Percentiles rank a stretch among this genome's conserved stretches.
Evolutionary conservation across 108 stramenopile species (phyloP).

Genomic region (Fistulifera solaris): DNA sequence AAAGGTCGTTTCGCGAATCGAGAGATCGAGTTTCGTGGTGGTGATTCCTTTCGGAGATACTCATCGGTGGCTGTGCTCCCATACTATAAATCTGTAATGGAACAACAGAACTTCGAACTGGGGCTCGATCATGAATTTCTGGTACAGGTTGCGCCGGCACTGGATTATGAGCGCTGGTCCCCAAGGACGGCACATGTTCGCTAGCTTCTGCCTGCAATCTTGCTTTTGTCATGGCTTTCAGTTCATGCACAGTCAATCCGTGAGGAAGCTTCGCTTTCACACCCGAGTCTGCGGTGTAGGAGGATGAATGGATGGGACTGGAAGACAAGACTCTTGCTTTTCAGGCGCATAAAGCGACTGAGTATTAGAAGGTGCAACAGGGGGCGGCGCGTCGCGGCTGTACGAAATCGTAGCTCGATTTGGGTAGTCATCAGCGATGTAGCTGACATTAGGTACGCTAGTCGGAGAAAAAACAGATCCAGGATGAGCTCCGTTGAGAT

Average conservation of each 20-base stretch:
- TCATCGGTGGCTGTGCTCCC: conserved; percentile 2
- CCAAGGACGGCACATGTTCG: conserved; percentile 1
- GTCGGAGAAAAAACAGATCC: background rate
- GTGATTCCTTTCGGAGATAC: conserved; percentile 5
- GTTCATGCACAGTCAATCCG: conserved; percentile 86
- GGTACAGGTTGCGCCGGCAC: background rate
- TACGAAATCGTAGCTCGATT: background rate
- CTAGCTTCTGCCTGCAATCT: conserved; percentile 68
- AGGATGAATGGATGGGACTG: background rate
- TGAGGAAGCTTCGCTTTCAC: conserved; percentile 63
- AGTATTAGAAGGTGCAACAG: background rate
- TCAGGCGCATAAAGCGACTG: background rate
- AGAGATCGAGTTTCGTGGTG: background rate
- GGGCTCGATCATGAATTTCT: no score
- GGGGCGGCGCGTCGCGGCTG: background rate
- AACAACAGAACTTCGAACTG: no score
- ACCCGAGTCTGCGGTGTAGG: background rate
- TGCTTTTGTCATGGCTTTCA: conserved; percentile 89
- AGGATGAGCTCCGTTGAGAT: background rate
- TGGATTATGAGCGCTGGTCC: conserved; percentile 15
- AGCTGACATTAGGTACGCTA: background rate
- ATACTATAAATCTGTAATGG: no score
- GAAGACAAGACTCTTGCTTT: background rate
- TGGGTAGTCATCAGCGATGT: background rate
- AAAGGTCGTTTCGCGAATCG: conserved; percentile 23